Evolutionary conservation across 176 grass and related monocot species (phyloP).

Genomic region (Aegilops speltoides): DNA sequence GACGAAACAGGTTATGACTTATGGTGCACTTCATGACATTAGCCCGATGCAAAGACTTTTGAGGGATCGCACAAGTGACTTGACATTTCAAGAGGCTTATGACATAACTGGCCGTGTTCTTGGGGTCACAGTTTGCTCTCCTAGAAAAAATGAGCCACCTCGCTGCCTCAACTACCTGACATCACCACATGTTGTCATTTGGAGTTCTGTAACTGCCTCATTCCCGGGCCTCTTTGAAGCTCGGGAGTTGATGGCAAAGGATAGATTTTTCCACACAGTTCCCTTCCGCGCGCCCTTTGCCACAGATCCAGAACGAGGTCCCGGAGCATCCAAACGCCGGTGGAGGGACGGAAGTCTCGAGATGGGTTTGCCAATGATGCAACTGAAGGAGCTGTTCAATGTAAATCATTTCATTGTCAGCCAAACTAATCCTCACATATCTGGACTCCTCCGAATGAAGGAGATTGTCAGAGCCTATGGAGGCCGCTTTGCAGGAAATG

Average conservation of each 20-base stretch:
- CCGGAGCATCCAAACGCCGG: constrained; percentile 48
- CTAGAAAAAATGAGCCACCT: constrained; percentile 88
- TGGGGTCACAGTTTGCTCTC: constrained; percentile 91
- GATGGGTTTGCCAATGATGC: constrained; percentile 91
- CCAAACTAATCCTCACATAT: constrained; percentile 95
- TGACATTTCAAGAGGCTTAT: constrained; percentile 99
- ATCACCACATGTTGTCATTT: constrained; percentile 92
- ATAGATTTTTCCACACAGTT: constrained; percentile 84
- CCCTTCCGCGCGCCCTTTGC: constrained; percentile 82
- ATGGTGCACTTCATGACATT: constrained; percentile 94
- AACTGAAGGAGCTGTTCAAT: constrained; percentile 92
- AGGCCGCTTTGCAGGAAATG: constrained; percentile 92
- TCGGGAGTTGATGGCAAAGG: constrained; percentile 95
- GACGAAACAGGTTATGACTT: constrained; percentile 67
- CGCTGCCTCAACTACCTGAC: constrained; percentile 95
- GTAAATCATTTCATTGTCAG: constrained; percentile 98
- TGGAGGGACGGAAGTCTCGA: constrained; percentile 98
- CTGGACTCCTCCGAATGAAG: constrained; percentile 78
- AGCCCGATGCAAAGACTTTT: constrained; percentile 84
- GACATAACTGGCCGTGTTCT: constrained; percentile 93
- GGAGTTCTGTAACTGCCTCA: constrained; percentile 96
- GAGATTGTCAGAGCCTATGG: constrained; percentile 72
- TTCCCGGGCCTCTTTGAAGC: constrained; percentile 96
- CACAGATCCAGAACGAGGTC: constrained; percentile 42
- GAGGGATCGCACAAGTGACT: constrained; percentile 87